Conservation (phyloP, 768 basidiomycete species). For the Naganishia friedmannii region DNA sequence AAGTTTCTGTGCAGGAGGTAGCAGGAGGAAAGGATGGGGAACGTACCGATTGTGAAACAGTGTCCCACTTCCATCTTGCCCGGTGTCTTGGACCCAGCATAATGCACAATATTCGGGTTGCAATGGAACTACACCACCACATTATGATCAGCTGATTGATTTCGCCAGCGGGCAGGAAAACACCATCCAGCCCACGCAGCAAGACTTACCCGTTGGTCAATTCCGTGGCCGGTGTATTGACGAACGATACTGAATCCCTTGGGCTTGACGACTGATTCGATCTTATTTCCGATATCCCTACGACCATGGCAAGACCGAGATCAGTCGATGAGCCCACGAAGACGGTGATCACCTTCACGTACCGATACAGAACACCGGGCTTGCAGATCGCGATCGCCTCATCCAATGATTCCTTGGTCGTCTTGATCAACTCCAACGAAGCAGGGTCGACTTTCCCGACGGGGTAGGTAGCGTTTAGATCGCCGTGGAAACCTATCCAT, state of each 20-base stretch:
- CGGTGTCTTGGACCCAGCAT: slow-evolving; percentile 87
- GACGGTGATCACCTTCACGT: slow-evolving; percentile 52
- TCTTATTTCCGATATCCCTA: slow-evolving; percentile 52
- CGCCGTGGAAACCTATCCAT: slow-evolving; percentile 75
- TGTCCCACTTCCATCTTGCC: slow-evolving; percentile 86
- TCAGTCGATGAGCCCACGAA: slow-evolving; percentile 4
- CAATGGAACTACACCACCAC: slow-evolving; percentile 63
- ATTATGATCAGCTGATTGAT: not conserved
- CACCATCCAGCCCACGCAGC: not conserved
- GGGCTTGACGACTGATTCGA: slow-evolving; percentile 75
- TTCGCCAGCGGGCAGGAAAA: no score
- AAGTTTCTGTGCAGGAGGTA: not conserved
- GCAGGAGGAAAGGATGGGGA: slow-evolving; percentile 59
- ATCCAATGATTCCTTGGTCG: slow-evolving; percentile 77
- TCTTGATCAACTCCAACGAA: slow-evolving; percentile 73
- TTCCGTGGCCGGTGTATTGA: slow-evolving; percentile 86
- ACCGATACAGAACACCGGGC: slow-evolving; percentile 84
- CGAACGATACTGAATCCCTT: slow-evolving; percentile 87
- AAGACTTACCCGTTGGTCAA: slow-evolving; percentile 60
- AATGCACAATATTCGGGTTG: slow-evolving; percentile 86
- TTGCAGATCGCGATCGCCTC: slow-evolving; percentile 89
- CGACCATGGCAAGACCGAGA: not conserved
- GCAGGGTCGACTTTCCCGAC: slow-evolving; percentile 63
- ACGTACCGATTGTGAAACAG: slow-evolving; percentile 56
- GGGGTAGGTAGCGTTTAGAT: slow-evolving; percentile 89